Conservation (phyloP, 169 alveolate genomes). For the Cryptosporidium sp. region DNA sequence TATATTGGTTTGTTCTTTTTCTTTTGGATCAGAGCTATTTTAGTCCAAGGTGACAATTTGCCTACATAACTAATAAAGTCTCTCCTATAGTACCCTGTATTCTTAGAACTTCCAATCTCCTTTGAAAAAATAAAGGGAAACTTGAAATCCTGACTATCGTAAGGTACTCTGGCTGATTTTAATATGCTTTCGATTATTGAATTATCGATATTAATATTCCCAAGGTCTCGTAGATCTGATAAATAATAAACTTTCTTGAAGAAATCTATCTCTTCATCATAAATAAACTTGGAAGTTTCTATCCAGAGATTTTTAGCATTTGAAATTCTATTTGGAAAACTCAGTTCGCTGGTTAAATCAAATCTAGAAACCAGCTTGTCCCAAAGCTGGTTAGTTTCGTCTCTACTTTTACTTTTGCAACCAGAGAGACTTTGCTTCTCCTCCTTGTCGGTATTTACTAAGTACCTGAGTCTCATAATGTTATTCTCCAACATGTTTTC, state of each 20-base stretch:
- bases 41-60: conserved; percentile 71
- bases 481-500: conserved; percentile 24
- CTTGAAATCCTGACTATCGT: conserved; percentile 1
- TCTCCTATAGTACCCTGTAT: background rate
- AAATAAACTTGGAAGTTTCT: conserved; percentile 20
- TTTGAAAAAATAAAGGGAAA: conserved; percentile 9
- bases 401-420: background rate
- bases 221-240: background rate
- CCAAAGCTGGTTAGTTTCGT: conserved; percentile 16
- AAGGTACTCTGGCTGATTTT: conserved; percentile 3
- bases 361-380: conserved; percentile 5
- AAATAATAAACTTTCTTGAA: conserved; percentile 40
- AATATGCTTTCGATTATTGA: background rate
- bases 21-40: conserved; percentile 16
- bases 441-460: conserved; percentile 7
- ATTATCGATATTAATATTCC: background rate
- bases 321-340: background rate
- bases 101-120: background rate
- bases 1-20: background rate
- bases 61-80: conserved; percentile 23
- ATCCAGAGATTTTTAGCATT: background rate
- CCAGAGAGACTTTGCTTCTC: background rate
- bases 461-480: conserved; percentile 46
- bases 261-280: conserved; percentile 36
- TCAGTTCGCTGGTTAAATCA: background rate